Evolutionary conservation across 495 filamentous ascomycete genomes (phyloP), one percentile per base, ranked within the genome.

Genomic region (Emericellopsis terricola): DNA sequence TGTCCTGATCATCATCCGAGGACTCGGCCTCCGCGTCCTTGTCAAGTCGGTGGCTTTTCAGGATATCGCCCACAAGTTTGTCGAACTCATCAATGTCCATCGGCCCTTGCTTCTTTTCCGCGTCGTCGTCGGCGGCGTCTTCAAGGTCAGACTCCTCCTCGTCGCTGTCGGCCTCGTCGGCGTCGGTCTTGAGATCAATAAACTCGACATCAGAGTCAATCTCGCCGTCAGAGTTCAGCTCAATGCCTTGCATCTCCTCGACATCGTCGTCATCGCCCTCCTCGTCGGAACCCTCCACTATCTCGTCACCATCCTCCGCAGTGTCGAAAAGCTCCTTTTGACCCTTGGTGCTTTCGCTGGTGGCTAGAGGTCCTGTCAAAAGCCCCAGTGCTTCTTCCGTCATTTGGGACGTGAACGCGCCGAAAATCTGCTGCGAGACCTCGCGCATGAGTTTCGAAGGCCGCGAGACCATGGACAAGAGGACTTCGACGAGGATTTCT

Each of bases 401-500:
- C 39, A 94, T 62, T 36, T 75, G 61, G 15, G 64, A 51, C 6
- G 78, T 76, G 55, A 92, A 87, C 7, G 71, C 72, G 28, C 72
- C 62, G 46, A 97, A 96, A 0, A 91, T 85, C 46, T 85, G 78
- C 49, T 82, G 73, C 14, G 83, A 78, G 27, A 92, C 73, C 37
- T 85, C 85, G 20, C 83, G 71, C 56, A 92, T 78, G 9, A 96
- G 62, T 26, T 74, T 69, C 6, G 83, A 93, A 6, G 72, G 83
- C 49, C 82, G 87, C 0, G 85, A 81, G 7, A 89, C 69, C 53
- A 94, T 81, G 42, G 78, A 76, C 8, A 97, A 60, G 11, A 97
- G 55, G 33, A 94, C 76, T 40, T 94, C 91, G 14, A 94, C 72
- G 18, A 97, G 53, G 14, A 80, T 70, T 44, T 81, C 76, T 0